phyloP scores from a whole-genome alignment of 768 basidiomycete species.

The Lactifluus rugatus region DNA sequence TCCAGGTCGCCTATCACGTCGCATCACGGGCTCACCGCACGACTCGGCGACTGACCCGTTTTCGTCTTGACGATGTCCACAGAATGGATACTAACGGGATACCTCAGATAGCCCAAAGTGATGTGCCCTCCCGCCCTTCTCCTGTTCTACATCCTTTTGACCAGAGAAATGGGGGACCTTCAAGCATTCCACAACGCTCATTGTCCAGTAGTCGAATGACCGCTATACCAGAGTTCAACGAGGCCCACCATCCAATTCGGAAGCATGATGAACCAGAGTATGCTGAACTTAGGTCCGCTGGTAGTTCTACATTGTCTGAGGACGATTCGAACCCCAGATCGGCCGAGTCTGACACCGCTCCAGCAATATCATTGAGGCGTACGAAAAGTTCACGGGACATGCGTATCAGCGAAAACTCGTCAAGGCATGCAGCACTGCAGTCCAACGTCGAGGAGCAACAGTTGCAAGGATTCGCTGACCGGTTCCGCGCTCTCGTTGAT shows the following conservation, averaged over 20 bases:
- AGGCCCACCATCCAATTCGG: neutral
- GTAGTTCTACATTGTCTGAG: conserved; percentile 10
- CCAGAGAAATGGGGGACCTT: neutral
- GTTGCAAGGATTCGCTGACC: conserved; percentile 36
- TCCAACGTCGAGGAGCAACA: conserved; percentile 26
- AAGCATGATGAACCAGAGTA: neutral
- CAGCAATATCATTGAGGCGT: neutral
- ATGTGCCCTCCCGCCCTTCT: neutral
- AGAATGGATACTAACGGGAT: neutral
- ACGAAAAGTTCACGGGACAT: neutral
- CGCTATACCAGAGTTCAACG: conserved; percentile 13
- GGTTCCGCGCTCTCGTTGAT: conserved; percentile 41
- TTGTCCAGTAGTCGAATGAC: conserved; percentile 9
- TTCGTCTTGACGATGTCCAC: neutral
- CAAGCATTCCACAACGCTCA: conserved; percentile 1
- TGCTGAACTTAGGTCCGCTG: neutral
- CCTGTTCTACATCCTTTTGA: neutral
- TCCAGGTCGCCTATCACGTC: conserved; percentile 3
- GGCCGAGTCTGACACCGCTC: neutral
- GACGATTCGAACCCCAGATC: conserved; percentile 5
- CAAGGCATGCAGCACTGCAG: neutral
- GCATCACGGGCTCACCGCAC: neutral
- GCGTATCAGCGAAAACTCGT: neutral
- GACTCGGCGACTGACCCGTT: neutral
- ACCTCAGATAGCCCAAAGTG: neutral